These are phyloP conservation scores for Trebouxia gelatinosa DNA, from an alignment of 163 green algal species.

Conservation along the genomic window DNA sequence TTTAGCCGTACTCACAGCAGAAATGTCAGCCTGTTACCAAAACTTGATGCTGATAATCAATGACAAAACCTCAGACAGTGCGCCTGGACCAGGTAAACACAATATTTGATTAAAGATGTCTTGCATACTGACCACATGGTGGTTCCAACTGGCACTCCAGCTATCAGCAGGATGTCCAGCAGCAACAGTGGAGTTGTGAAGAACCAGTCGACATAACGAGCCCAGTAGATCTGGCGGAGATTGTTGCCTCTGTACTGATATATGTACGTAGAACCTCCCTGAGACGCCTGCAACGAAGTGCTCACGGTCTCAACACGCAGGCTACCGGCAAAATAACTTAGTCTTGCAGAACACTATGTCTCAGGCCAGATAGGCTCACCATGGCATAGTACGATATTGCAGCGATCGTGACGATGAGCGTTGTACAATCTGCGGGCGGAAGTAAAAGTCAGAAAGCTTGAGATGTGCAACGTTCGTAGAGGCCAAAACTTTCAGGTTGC, in stretches of 20 bases:
- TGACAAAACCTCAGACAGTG: no score
- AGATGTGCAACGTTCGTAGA: neutral
- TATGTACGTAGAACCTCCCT: conserved; percentile 2
- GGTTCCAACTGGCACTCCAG: conserved; percentile 8
- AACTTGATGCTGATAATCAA: no score
- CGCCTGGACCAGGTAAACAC: no score
- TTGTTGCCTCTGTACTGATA: neutral
- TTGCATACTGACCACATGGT: conserved; percentile 32
- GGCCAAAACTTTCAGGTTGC: neutral
- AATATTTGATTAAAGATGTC: no score
- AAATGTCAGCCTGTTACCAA: no score
- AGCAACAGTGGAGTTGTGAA: conserved; percentile 41
- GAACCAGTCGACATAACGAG: conserved; percentile 38
- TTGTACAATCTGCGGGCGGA: conserved; percentile 28
- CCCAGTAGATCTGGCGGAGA: conserved; percentile 29
- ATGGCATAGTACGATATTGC: conserved; percentile 27
- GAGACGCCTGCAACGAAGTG: neutral
- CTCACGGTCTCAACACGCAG: no score
- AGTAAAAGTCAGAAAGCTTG: neutral
- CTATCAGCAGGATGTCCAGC: conserved; percentile 33
- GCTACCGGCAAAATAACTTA: no score
- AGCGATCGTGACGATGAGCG: conserved; percentile 32
- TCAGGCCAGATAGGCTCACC: no score
- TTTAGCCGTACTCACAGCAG: no score
- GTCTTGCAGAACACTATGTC: no score